Conservation (phyloP, 192 early-diverging fungal species). For the Phycomyces nitens region DNA sequence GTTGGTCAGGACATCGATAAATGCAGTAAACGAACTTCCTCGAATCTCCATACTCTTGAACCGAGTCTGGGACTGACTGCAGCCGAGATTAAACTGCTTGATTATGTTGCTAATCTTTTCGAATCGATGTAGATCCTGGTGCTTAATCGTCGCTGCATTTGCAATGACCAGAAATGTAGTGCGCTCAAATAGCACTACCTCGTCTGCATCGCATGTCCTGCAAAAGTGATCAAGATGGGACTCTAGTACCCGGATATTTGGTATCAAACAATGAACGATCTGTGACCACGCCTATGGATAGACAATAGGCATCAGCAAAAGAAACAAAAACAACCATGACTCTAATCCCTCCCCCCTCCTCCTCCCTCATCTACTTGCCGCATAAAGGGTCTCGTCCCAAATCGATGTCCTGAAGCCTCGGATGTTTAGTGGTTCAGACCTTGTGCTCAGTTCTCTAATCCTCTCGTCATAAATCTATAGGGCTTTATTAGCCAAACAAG, state of each 20-base stretch:
- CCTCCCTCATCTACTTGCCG: conserved; percentile 37
- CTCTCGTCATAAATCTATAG: conserved; percentile 63
- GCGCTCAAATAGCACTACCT: conserved; percentile 93
- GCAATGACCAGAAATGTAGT: conserved; percentile 96
- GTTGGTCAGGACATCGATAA: conserved; percentile 77
- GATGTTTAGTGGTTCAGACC: conserved; percentile 66
- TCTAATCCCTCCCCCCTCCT: background rate
- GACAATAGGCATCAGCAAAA: background rate
- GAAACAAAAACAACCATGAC: background rate
- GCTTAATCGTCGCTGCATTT: conserved; percentile 57
- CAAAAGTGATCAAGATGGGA: conserved; percentile 76
- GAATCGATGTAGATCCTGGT: conserved; percentile 75
- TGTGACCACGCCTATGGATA: conserved; percentile 85
- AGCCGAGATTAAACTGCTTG: conserved; percentile 87
- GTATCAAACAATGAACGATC: conserved; percentile 93
- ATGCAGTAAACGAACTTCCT: conserved; percentile 68
- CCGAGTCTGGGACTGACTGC: conserved; percentile 75
- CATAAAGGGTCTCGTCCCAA: conserved; percentile 92
- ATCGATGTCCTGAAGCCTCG: conserved; percentile 80
- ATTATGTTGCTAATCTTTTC: conserved; percentile 90
- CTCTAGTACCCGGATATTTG: conserved; percentile 84
- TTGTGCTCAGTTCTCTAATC: conserved; percentile 58
- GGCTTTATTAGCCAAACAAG: conserved; percentile 19
- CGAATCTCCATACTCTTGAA: conserved; percentile 90
- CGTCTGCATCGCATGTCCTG: conserved; percentile 83